phyloP scores from a whole-genome alignment of 345 rosid species.

The Eucalyptus lansdowneana region DNA sequence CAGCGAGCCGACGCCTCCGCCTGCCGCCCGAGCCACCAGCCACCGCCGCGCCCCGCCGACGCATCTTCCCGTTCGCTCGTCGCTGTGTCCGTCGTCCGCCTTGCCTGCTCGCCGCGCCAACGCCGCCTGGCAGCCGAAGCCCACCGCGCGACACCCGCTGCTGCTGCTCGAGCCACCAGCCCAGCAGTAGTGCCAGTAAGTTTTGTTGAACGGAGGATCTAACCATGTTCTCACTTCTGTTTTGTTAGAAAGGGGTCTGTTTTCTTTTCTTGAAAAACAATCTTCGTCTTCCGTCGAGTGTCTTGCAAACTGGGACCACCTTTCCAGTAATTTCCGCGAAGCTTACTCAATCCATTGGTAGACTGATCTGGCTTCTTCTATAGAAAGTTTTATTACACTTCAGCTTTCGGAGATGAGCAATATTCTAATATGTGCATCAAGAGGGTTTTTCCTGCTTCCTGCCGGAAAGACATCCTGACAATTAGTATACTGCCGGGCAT shows the following conservation, averaged over 20 bases:
- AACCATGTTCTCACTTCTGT: background rate
- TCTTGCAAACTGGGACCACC: background rate
- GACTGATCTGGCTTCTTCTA: background rate
- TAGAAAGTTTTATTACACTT: background rate
- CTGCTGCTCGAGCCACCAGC: too few relatives aligned
- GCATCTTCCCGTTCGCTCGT: too few relatives aligned
- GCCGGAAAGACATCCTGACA: background rate
- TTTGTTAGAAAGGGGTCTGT: background rate
- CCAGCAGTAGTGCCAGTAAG: background rate
- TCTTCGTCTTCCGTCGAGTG: background rate
- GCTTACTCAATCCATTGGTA: background rate
- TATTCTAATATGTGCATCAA: background rate
- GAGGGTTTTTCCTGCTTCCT: background rate
- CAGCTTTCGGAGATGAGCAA: background rate
- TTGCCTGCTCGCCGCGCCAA: too few relatives aligned
- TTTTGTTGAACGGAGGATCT: background rate
- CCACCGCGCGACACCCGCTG: too few relatives aligned
- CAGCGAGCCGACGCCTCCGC: too few relatives aligned
- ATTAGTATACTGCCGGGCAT: background rate
- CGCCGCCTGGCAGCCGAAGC: too few relatives aligned
- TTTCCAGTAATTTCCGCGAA: background rate
- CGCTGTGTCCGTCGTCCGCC: too few relatives aligned
- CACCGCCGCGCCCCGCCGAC: too few relatives aligned
- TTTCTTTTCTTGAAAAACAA: background rate
- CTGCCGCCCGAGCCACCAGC: too few relatives aligned